Conservation (phyloP, 495 filamentous ascomycete genomes). For the Neurospora sp. region DNA sequence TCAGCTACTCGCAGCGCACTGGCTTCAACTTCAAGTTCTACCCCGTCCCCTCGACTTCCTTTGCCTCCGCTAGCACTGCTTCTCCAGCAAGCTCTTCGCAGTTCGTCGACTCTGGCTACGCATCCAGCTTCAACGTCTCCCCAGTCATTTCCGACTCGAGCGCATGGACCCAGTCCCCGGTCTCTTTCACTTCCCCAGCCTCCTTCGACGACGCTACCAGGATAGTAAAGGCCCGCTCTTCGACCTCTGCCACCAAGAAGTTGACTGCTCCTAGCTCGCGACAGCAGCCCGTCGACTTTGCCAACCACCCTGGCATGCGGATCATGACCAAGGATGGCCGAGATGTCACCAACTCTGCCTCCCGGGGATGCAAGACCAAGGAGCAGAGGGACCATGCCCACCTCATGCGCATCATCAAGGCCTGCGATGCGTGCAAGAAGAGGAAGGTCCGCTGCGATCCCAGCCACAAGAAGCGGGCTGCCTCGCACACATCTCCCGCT, state of each 20-base stretch:
- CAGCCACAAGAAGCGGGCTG: conserved; percentile 35
- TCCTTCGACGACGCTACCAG: conserved; percentile 7
- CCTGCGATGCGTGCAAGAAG: conserved; percentile 42
- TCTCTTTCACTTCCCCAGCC: conserved; percentile 11
- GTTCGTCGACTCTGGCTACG: conserved; percentile 33
- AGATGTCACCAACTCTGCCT: conserved; percentile 46
- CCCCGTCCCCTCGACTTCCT: conserved; percentile 28
- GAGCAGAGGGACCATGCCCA: conserved; percentile 51
- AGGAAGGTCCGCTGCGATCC: conserved; percentile 48
- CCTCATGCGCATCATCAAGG: conserved; percentile 49
- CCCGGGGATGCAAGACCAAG: conserved; percentile 49
- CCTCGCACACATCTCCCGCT: conserved; percentile 21
- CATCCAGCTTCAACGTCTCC: conserved; percentile 33
- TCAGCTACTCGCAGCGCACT: conserved; percentile 31
- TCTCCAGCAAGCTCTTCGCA: conserved; percentile 28
- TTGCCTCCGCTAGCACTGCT: conserved; percentile 20
- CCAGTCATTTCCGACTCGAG: conserved; percentile 29
- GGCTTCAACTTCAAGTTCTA: conserved; percentile 43
- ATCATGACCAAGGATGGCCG: conserved; percentile 48
- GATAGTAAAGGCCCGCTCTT: conserved; percentile 4
- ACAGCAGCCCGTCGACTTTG: conserved; percentile 26
- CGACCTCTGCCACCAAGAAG: conserved; percentile 16
- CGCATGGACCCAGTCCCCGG: conserved; percentile 28
- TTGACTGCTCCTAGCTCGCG: conserved; percentile 14
- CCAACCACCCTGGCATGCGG: conserved; percentile 45